phyloP scores from a whole-genome alignment of 2,329 filamentous ascomycete species.

The Diaporthe sp. region DNA sequence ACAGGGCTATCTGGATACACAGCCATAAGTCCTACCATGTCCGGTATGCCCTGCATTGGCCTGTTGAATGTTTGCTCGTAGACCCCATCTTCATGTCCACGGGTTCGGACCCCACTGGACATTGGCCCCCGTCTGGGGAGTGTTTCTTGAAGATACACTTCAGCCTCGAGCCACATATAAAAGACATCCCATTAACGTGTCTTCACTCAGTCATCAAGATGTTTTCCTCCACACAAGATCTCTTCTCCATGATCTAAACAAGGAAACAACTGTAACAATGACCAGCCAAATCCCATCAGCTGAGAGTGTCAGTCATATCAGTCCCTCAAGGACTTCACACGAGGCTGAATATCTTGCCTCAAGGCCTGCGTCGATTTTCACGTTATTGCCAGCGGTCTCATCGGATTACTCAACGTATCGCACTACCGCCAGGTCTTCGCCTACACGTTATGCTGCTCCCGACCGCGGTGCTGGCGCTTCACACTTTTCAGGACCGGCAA shows the following conservation, averaged over 20 bases:
- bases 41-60: background rate
- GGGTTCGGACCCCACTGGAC: background rate
- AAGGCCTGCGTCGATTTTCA: background rate
- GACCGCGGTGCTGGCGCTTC: background rate
- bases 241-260: background rate
- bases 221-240: background rate
- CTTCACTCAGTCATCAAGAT: background rate
- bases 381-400: background rate
- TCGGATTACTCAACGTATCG: accelerated
- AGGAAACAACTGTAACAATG: accelerated
- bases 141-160: background rate
- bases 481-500: background rate
- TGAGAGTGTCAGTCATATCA: background rate
- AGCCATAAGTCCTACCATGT: background rate
- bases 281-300: background rate
- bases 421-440: background rate
- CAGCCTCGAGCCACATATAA: background rate
- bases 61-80: background rate
- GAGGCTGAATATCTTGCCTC: background rate
- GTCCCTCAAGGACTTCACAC: background rate
- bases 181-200: background rate
- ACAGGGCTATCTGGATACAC: background rate
- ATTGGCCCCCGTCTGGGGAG: background rate
- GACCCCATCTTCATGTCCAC: background rate
- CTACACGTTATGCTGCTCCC: background rate